Conservation (phyloP, 495 filamentous ascomycete genomes). For the Elasticomyces elasticus region DNA sequence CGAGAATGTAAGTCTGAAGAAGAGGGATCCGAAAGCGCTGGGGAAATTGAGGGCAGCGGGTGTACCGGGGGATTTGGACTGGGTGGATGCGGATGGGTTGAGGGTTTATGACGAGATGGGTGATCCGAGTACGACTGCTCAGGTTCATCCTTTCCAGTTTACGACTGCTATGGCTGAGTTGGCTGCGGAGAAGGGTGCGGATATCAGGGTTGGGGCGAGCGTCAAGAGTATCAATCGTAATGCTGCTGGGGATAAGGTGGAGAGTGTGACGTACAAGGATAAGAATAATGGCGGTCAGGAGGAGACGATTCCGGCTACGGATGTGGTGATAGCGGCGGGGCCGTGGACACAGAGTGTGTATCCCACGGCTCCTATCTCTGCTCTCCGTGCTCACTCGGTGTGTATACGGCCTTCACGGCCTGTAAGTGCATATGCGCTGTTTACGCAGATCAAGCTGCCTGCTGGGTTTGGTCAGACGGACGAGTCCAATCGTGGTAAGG, state of each 20-base stretch:
- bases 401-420: conserved; percentile 64
- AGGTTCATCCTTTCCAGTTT: conserved; percentile 90
- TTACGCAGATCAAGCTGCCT: conserved; percentile 79
- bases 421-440: conserved; percentile 78
- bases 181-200: conserved; percentile 56
- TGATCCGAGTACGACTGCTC: conserved; percentile 65
- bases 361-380: conserved; percentile 67
- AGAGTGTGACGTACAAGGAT: conserved; percentile 57
- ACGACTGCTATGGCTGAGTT: conserved; percentile 79
- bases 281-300: conserved; percentile 34
- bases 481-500: conserved; percentile 35
- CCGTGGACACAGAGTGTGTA: conserved; percentile 77
- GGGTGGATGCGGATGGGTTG: conserved; percentile 62
- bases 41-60: conserved; percentile 49
- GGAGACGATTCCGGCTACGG: conserved; percentile 61
- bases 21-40: conserved; percentile 55
- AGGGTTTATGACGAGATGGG: conserved; percentile 77
- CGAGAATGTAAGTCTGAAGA: conserved; percentile 51
- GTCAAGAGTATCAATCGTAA: conserved; percentile 55
- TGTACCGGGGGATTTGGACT: conserved; percentile 74
- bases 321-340: conserved; percentile 74
- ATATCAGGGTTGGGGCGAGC: conserved; percentile 35
- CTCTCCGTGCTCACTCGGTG: conserved; percentile 80
- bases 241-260: conserved; percentile 37
- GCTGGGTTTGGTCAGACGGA: conserved; percentile 33